phyloP scores from a whole-genome alignment of 2,329 filamentous ascomycete genomes.

The Botryotinia convoluta region DNA sequence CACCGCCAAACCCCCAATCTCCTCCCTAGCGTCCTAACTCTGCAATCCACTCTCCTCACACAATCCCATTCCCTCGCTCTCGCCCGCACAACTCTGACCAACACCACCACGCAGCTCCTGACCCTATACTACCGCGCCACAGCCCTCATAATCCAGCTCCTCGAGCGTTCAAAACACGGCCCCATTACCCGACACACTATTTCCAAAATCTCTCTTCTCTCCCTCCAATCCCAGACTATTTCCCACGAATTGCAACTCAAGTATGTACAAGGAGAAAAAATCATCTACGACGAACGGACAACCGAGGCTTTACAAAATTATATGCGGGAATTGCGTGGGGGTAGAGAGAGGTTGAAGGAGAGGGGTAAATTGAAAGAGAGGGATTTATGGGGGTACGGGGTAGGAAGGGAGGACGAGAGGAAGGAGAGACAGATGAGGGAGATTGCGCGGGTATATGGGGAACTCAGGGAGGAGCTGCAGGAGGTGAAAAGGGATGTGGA shows the following conservation, averaged over 20 bases:
- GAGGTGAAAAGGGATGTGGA: constrained; percentile 38
- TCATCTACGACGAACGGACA: constrained; percentile 36
- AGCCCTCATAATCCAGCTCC: constrained; percentile 30
- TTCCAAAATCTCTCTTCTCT: constrained; percentile 27
- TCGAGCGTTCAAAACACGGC: constrained; percentile 37
- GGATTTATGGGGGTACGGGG: constrained; percentile 36
- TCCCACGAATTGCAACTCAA: constrained; percentile 27
- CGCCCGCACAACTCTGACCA: not conserved
- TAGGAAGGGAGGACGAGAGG: constrained; percentile 29
- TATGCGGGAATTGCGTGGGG: constrained; percentile 31
- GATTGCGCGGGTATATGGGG: constrained; percentile 37
- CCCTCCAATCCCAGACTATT: constrained; percentile 25
- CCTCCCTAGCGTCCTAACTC: constrained; percentile 41
- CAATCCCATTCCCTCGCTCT: not conserved
- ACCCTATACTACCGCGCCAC: constrained; percentile 31
- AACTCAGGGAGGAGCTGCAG: constrained; percentile 33
- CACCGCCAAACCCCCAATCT: constrained; percentile 56
- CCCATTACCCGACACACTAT: constrained; percentile 30
- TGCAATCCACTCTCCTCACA: constrained; percentile 31
- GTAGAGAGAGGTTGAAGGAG: constrained; percentile 33
- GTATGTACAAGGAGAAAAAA: constrained; percentile 26
- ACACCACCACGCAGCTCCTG: constrained; percentile 30
- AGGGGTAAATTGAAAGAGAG: constrained; percentile 31
- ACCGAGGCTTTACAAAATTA: constrained; percentile 33
- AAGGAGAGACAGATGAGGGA: constrained; percentile 39